A percentile compares a stretch with the other conserved stretches of the same genome.
These are phyloP conservation scores for Oleoguttula mirabilis DNA, from an alignment of 495 filamentous ascomycete species.

Conservation along the genomic window DNA sequence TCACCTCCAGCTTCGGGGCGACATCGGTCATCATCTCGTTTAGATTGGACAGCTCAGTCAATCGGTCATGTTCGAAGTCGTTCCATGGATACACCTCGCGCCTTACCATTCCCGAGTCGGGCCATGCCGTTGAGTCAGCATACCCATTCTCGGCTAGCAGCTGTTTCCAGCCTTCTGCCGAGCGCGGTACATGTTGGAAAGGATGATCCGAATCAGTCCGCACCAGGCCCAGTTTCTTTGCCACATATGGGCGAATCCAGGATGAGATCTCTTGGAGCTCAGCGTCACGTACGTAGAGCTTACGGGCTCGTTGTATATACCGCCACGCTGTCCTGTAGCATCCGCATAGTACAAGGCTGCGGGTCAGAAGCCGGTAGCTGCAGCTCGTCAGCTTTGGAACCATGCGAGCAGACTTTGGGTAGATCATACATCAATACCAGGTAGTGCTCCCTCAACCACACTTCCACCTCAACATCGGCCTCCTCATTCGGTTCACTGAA, in stretches of 20 bases:
- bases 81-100: constrained; percentile 95
- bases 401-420: no score
- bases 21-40: constrained; percentile 52
- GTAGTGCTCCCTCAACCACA: constrained; percentile 1
- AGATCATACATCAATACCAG: constrained; percentile 4
- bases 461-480: background rate
- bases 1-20: constrained; percentile 61
- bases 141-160: no score
- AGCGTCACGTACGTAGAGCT: background rate
- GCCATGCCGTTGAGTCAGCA: constrained; percentile 26
- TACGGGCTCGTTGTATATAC: background rate
- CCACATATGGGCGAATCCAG: background rate
- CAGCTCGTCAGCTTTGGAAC: constrained; percentile 1
- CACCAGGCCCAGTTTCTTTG: background rate
- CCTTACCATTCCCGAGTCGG: constrained; percentile 64
- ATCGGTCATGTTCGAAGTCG: constrained; percentile 71
- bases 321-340: background rate
- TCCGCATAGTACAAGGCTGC: constrained; percentile 4
- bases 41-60: constrained; percentile 50
- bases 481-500: background rate
- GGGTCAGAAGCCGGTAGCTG: constrained; percentile 1
- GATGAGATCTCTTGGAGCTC: background rate
- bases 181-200: no score
- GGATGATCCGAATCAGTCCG: constrained; percentile 5
- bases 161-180: no score